Base-by-base conservation (phyloP, 805 yeast genomes). In the Cyberlindnera lachancei region DNA sequence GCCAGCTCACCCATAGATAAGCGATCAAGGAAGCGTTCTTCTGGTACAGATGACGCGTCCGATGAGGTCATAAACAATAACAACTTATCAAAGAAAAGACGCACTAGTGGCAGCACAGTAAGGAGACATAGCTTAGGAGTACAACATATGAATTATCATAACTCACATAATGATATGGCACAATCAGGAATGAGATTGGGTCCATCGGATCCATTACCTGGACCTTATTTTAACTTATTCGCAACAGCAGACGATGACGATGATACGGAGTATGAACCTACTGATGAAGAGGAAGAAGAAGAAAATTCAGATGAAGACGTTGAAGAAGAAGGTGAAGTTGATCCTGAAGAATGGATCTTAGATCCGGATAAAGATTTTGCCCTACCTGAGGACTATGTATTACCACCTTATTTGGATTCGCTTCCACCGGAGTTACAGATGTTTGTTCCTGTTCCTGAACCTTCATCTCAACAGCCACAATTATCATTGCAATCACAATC, bases 191-290 rank as follows among this genome's bases (percentile, higher is more conserved):
- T 22, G 26, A 15, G 18, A 17, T n/a, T 23, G 17, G 27, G 27
- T 11, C 27, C 35, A 5, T 23, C 29, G 12, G 30, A 26, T 7
- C 26, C 29, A 6, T 18, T 32, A 15, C 30, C 30, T 17, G 31
- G 31, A 15, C 31, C 35, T 5, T 27, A 13, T 18, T 29, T 22
- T 20, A 27, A 32, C 27, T 10, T 30, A 15, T 21, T 29, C 25
- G 15, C 27, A 17, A 23, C 10, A 9, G 26, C n/a, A 14, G 40
- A 32, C 6, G 40, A 34, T 15, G 38, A 34, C 17, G 41, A 33
- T 13, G 41, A 37, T 19, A 35, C 38, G 5, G 44, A 40, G 20
- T 34, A 37, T 18, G 40, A 40, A 8, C 37, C 37, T 9, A 35
- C 25, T 13, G 36, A 26, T 9, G 40, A 29, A 10, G 37, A 28